Base-by-base conservation (phyloP, 495 filamentous ascomycete genomes). In the Filosporella fistucella region DNA sequence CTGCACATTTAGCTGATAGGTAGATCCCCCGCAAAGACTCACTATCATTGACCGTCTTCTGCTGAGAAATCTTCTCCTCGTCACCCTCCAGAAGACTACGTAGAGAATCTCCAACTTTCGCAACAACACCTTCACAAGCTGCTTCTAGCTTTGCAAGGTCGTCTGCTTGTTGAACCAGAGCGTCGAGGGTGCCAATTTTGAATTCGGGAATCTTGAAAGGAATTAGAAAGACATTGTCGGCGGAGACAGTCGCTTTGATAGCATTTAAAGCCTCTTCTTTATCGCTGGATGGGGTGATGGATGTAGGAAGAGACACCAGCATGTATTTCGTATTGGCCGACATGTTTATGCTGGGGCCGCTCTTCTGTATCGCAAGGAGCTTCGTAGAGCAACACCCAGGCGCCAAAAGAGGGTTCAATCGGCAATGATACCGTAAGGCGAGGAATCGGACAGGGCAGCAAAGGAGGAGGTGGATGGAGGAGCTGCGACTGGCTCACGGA, bases 21-120 rank as follows among this genome's bases (percentile, higher is more conserved):
- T 13, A n/a, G 25, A 18, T n/a, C n/a, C 12, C 24, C n/a, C 11
- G 26, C 41, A 14, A n/a, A 17, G 28, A 69, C 87, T 52, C 72
- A 97, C 91, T 95, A 58, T 97, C 91, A 67, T 95, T 95, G 59
- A 97, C 90, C 43, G 82, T 85, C 76, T 96, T 96, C 68, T 95
- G 87, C 64, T 90, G 76, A 24, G 82, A 75, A 52, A 88, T 78
- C 70, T 86, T 90, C 40, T 79, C 82, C 57, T 91, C 85, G 54
- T 95, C 86, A 0, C 85, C 85, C 16, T 88, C 87, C 2, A 96
- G 72, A 54, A 96, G 78, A 45, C 70, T 81, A 64, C 75, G 76
- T 67, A 98, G 65, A 37, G 88, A 86, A 61, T 98, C 93, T 48
- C 81, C 82, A 30, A 97, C 86, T 68, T 96, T 96, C 37, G 71